Conservation (phyloP, 2,329 filamentous ascomycete genomes). For the Pseudogymnoascus sp. region DNA sequence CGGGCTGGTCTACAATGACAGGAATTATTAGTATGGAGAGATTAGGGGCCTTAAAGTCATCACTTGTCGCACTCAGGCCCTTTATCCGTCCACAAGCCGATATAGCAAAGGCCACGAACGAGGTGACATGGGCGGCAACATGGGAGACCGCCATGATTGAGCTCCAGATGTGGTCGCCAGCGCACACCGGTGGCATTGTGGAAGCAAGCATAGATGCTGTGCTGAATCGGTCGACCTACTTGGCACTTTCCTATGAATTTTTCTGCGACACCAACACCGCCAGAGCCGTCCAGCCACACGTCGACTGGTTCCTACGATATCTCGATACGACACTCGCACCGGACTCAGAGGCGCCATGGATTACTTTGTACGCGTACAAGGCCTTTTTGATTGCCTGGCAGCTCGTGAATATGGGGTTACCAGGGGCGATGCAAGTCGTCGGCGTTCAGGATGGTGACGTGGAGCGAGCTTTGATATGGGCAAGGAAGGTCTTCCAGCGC, state of each 20-base stretch:
- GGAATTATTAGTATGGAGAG: slow-evolving; percentile 37
- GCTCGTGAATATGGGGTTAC: slow-evolving; percentile 28
- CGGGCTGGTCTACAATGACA: slow-evolving; percentile 40
- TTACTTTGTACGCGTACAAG: slow-evolving; percentile 36
- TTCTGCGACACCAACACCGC: slow-evolving; percentile 30
- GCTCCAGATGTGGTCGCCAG: slow-evolving; percentile 37
- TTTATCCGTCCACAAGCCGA: slow-evolving; percentile 25
- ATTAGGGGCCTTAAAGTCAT: slow-evolving; percentile 32
- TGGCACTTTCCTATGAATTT: slow-evolving; percentile 30
- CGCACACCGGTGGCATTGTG: slow-evolving; percentile 36
- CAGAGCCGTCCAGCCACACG: slow-evolving; percentile 32
- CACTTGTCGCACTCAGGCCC: slow-evolving; percentile 32
- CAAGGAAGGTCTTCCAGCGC: slow-evolving; percentile 29
- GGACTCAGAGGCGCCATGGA: slow-evolving; percentile 35
- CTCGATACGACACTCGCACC: slow-evolving; percentile 27
- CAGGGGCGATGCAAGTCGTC: slow-evolving; percentile 33
- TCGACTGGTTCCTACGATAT: slow-evolving; percentile 37
- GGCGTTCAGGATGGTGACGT: slow-evolving; percentile 31
- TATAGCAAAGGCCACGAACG: slow-evolving; percentile 11
- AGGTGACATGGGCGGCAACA: slow-evolving; percentile 31
- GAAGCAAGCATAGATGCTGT: slow-evolving; percentile 34
- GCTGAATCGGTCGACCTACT: slow-evolving; percentile 30
- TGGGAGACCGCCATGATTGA: slow-evolving; percentile 40
- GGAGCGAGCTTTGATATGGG: slow-evolving; percentile 29
- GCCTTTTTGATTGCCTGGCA: slow-evolving; percentile 39